Evolutionary conservation across 345 rosid species (phyloP).

Genomic region (Luvunga scandens): DNA sequence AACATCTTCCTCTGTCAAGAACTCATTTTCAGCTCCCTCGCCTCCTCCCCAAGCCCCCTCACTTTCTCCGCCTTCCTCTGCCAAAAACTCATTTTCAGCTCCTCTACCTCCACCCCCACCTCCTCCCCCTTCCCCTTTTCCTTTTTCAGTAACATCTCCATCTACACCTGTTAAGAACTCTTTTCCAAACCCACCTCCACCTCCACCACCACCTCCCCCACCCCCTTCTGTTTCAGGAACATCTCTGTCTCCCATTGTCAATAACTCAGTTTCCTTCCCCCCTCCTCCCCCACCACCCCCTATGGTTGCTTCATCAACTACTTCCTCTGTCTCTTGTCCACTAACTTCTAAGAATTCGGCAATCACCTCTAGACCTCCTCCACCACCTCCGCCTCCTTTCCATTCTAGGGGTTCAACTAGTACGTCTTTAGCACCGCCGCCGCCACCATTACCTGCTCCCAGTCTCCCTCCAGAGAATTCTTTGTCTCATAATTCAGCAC

Average conservation of each 20-base stretch:
- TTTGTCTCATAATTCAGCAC: slow-evolving; percentile 15
- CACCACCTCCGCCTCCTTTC: slow-evolving; percentile 49
- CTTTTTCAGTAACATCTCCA: too few species aligned
- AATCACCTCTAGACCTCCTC: slow-evolving; percentile 33
- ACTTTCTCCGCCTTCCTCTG: slow-evolving; percentile 7
- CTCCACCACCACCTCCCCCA: slow-evolving; percentile 13
- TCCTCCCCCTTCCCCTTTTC: slow-evolving; percentile 10
- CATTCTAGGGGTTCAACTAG: slow-evolving; percentile 20
- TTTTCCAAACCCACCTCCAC: slow-evolving; percentile 4
- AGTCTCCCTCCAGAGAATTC: slow-evolving; percentile 18
- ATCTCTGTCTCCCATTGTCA: slow-evolving; percentile 6
- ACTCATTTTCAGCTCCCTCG: slow-evolving; percentile 20
- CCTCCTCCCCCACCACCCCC: slow-evolving; percentile 32
- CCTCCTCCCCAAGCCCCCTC: slow-evolving; percentile 20
- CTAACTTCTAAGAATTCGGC: slow-evolving; percentile 15
- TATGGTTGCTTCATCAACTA: slow-evolving; percentile 18
- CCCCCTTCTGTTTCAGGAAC: slow-evolving; percentile 8
- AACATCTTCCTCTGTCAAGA: slow-evolving; percentile 12
- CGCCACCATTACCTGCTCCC: slow-evolving; percentile 27
- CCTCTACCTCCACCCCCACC: slow-evolving; percentile 22
- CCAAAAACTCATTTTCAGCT: slow-evolving; percentile 7
- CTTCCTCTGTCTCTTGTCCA: slow-evolving; percentile 28
- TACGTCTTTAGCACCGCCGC: slow-evolving; percentile 26
- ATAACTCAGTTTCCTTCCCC: slow-evolving; percentile 14
- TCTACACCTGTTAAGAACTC: not conserved